phyloP scores from a whole-genome alignment of 768 basidiomycete species.

The Phanerochaete sordida region DNA sequence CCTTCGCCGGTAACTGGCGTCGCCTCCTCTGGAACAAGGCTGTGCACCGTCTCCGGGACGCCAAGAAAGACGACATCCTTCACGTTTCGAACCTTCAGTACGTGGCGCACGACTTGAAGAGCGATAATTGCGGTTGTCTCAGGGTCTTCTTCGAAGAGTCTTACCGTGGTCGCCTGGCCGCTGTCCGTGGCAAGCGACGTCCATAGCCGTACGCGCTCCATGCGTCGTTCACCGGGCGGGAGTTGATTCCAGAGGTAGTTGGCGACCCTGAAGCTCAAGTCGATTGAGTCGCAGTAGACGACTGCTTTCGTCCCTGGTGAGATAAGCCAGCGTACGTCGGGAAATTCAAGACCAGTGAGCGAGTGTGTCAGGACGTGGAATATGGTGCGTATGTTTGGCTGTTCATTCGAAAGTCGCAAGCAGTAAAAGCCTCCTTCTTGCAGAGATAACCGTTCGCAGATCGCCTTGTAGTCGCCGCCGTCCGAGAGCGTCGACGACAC shows the following conservation, averaged over 20 bases:
- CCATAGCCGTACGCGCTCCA: background rate
- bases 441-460: background rate
- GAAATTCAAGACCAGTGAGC: background rate
- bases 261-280: background rate
- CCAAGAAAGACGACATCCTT: background rate
- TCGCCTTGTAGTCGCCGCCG: background rate
- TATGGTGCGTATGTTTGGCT: background rate
- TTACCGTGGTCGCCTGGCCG: background rate
- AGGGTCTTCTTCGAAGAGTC: background rate
- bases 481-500: background rate
- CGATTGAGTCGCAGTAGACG: background rate
- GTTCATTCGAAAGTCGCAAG: background rate
- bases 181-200: background rate
- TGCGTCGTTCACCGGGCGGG: background rate
- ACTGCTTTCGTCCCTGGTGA: background rate
- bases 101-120: background rate
- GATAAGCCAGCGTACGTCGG: background rate
- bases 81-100: background rate
- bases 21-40: background rate
- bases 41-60: background rate
- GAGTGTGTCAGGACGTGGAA: background rate
- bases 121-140: constrained; percentile 1
- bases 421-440: background rate
- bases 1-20: too few relatives aligned
- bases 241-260: background rate